These are phyloP conservation scores for Arctium minus DNA, from an alignment of 129 eudicot genomes.

Conservation along the genomic window DNA sequence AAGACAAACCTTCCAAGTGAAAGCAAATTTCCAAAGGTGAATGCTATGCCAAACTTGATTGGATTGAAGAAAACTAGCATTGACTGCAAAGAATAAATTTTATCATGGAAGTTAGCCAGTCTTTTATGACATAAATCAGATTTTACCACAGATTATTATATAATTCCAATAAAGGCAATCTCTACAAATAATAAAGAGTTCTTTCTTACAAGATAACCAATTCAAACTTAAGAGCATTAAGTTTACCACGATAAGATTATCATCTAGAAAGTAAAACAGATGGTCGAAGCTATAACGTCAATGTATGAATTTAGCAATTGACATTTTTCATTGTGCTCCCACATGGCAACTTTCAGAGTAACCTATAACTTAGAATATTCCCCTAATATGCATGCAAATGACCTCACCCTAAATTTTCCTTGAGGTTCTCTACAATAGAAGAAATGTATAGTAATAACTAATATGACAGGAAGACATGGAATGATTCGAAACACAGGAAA, in stretches of 20 bases:
- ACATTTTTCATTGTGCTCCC: background rate
- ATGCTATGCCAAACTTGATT: slow-evolving; percentile 90
- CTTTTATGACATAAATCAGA: background rate
- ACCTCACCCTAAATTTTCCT: too few relatives aligned
- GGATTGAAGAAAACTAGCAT: slow-evolving; percentile 98
- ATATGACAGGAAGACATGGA: too few relatives aligned
- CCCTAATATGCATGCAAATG: too few relatives aligned
- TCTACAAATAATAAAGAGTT: background rate
- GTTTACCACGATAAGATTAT: background rate
- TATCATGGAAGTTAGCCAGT: slow-evolving; percentile 18
- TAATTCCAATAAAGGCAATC: background rate
- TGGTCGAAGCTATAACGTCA: background rate
- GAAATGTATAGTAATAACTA: too few relatives aligned
- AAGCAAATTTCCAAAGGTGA: slow-evolving; percentile 95
- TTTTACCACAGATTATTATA: background rate
- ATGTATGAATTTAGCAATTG: background rate
- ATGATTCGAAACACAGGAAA: too few relatives aligned
- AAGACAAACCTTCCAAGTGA: slow-evolving; percentile 91
- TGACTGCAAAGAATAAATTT: slow-evolving; percentile 51
- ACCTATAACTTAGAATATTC: too few relatives aligned
- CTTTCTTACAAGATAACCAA: background rate
- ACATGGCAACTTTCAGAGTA: background rate
- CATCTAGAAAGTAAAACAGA: background rate
- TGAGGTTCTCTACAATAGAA: too few relatives aligned
- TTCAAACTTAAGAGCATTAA: background rate